These are phyloP conservation scores for Desmodesmus armatus DNA, from an alignment of 139 green algal genomes.

Conservation along the genomic window DNA sequence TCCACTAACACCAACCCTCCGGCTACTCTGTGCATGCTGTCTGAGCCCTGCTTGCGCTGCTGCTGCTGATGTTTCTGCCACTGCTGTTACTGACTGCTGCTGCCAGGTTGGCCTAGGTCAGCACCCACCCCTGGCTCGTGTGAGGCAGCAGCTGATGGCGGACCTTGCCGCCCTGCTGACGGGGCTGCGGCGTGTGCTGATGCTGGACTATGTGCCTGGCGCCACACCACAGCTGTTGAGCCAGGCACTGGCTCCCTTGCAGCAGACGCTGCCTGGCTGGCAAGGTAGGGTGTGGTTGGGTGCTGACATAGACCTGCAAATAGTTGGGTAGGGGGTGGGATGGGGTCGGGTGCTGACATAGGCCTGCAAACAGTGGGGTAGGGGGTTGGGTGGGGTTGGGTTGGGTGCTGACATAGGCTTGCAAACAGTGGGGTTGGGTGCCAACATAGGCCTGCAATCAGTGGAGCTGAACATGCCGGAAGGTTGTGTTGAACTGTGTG, in stretches of 20 bases:
- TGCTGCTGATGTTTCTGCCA: background rate
- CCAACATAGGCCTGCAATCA: no score
- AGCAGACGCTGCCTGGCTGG: conserved; percentile 12
- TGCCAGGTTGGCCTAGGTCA: conserved; percentile 8
- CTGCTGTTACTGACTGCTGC: background rate
- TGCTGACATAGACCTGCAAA: no score
- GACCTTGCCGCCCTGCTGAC: conserved; percentile 64
- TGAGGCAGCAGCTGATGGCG: conserved; percentile 30
- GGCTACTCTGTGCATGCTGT: background rate
- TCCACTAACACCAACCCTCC: no score
- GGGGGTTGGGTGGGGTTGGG: no score
- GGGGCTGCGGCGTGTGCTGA: conserved; percentile 58
- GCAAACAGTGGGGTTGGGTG: no score
- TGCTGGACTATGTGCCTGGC: conserved; percentile 67
- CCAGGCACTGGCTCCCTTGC: conserved; percentile 17
- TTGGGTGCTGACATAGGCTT: no score
- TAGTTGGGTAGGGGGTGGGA: no score
- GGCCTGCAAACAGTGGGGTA: no score
- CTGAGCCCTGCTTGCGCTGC: background rate
- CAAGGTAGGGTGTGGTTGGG: background rate
- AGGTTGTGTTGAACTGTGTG: background rate
- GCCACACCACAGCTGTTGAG: background rate
- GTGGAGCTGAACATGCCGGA: no score
- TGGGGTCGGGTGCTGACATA: no score
- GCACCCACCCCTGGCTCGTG: conserved; percentile 24